A percentile compares a stretch with the other conserved stretches of the same genome.
Evolutionary conservation across 176 grass and related monocot species (phyloP).

Genomic region (Carex myosuroides): DNA sequence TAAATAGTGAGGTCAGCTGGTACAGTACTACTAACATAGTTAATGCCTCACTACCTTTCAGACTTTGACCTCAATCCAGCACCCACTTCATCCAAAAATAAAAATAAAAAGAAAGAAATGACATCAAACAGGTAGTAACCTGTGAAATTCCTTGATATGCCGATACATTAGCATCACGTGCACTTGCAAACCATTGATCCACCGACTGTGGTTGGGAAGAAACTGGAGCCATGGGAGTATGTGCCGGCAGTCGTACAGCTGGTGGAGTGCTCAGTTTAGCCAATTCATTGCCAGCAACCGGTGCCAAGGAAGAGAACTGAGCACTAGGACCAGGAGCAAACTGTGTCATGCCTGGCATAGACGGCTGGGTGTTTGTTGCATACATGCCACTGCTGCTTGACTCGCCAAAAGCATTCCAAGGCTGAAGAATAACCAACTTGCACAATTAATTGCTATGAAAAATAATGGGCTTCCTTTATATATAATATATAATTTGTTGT

Average conservation of each 20-base stretch:
- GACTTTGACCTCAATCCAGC: not conserved
- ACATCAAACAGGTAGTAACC: not conserved
- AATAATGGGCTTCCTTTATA: not conserved
- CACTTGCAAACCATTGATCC: slow-evolving; percentile 5
- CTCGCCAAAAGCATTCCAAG: slow-evolving; percentile 69
- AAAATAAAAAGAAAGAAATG: not conserved
- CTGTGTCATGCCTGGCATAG: not conserved
- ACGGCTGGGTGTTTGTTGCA: slow-evolving; percentile 27
- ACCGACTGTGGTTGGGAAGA: not conserved
- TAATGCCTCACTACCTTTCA: not conserved
- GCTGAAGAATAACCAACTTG: slow-evolving; percentile 31
- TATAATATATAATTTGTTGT: not conserved
- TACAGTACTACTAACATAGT: not conserved
- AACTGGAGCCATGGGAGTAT: not conserved
- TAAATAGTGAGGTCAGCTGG: not conserved
- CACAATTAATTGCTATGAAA: not conserved
- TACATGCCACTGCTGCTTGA: slow-evolving; percentile 40
- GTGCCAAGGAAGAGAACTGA: not conserved
- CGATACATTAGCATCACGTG: not conserved
- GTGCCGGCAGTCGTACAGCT: not conserved
- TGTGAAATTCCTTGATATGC: slow-evolving; percentile 19
- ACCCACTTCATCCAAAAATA: not conserved
- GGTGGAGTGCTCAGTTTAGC: not conserved
- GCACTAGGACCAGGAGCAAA: not conserved
- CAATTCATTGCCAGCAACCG: not conserved